Evolutionary conservation across 495 filamentous ascomycete species (phyloP).

Genomic region (Neurospora tetrasperma): DNA sequence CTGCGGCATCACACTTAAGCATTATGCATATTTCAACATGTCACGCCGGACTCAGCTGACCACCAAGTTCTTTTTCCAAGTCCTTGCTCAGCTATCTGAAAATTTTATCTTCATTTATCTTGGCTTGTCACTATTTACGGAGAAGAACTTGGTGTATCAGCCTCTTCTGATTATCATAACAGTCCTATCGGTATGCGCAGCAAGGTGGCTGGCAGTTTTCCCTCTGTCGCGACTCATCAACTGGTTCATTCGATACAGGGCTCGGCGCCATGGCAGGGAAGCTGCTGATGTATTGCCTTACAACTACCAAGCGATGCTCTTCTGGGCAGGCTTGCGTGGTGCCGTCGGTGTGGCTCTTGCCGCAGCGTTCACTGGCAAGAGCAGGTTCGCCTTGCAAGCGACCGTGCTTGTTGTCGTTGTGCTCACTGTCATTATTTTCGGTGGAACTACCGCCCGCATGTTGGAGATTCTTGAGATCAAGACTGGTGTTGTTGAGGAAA

Average conservation of each 20-base stretch:
- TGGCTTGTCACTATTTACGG: slow-evolving; percentile 86
- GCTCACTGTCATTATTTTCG: slow-evolving; percentile 95
- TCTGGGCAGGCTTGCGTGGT: slow-evolving; percentile 94
- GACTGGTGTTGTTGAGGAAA: slow-evolving; percentile 91
- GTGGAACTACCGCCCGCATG: slow-evolving; percentile 97
- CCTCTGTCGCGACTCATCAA: slow-evolving; percentile 86
- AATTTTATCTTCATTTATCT: slow-evolving; percentile 99
- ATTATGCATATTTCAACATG: slow-evolving; percentile 99
- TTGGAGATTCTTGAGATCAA: slow-evolving; percentile 89
- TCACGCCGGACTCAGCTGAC: slow-evolving; percentile 93
- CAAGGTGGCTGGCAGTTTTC: slow-evolving; percentile 88
- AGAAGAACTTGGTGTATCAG: slow-evolving; percentile 76
- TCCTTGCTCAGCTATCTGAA: slow-evolving; percentile 88
- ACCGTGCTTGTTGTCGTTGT: slow-evolving; percentile 96
- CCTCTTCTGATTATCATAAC: slow-evolving; percentile 93
- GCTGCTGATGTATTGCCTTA: slow-evolving; percentile 84
- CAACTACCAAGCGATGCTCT: slow-evolving; percentile 92
- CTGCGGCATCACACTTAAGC: slow-evolving; percentile 95
- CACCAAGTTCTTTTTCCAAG: slow-evolving; percentile 95
- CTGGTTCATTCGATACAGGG: slow-evolving; percentile 86
- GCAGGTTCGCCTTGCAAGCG: slow-evolving; percentile 68
- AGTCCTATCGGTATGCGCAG: slow-evolving; percentile 80
- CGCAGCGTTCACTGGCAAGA: slow-evolving; percentile 71
- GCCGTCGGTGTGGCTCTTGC: slow-evolving; percentile 94
- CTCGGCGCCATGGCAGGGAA: slow-evolving; percentile 61